These are phyloP conservation scores for Parietaria judaica DNA, from an alignment of 306 rosid genomes.

Conservation along the genomic window DNA sequence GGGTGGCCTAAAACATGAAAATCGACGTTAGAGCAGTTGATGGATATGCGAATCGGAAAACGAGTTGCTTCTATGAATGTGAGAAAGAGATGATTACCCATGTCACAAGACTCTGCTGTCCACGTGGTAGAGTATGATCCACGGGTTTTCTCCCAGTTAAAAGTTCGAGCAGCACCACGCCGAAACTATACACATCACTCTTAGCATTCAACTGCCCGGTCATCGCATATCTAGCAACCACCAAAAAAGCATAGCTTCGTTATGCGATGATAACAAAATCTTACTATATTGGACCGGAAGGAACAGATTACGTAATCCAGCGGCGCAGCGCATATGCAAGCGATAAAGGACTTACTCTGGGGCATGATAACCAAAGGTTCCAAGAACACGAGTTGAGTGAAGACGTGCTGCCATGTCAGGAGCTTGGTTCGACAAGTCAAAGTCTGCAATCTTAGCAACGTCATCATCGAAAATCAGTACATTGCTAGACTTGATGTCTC, in stretches of 20 bases:
- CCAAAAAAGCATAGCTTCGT: conserved; percentile 3
- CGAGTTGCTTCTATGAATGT: background rate
- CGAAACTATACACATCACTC: conserved; percentile 86
- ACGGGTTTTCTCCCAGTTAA: conserved; percentile 93
- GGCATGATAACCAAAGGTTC: conserved; percentile 92
- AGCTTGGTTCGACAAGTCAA: conserved; percentile 92
- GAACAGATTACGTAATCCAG: too few relatives aligned
- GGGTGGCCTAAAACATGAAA: conserved; percentile 60
- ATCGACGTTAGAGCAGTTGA: background rate
- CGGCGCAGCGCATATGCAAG: background rate
- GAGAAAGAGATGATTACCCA: conserved; percentile 53
- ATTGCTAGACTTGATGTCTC: conserved; percentile 90
- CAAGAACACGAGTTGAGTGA: conserved; percentile 90
- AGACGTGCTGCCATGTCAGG: conserved; percentile 97
- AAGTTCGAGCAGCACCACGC: conserved; percentile 87
- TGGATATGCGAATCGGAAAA: background rate
- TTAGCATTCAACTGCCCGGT: conserved; percentile 89
- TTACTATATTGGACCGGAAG: background rate
- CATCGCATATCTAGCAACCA: conserved; percentile 72
- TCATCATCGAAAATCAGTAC: conserved; percentile 78
- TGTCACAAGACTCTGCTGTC: conserved; percentile 87
- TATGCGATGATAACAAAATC: conserved; percentile 5
- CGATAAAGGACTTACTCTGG: conserved; percentile 69
- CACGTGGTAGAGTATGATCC: conserved; percentile 88
- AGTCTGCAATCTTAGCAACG: conserved; percentile 83